These are phyloP conservation scores for Raphanus hybrid DNA, from an alignment of 441 rosid species.

Conservation along the genomic window DNA sequence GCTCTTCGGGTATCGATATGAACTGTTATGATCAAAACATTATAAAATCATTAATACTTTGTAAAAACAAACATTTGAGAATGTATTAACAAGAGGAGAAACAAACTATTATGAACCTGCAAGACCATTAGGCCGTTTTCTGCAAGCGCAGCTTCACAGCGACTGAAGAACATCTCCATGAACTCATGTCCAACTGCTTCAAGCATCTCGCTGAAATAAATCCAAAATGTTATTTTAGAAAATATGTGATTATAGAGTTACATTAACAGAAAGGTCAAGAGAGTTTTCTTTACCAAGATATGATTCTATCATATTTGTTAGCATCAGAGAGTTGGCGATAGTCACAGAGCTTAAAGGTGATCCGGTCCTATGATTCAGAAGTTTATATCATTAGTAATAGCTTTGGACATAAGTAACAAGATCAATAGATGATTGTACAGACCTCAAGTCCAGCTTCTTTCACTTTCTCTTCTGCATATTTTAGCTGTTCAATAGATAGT, in stretches of 20 bases:
- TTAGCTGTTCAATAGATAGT: slow-evolving; percentile 71
- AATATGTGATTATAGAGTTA: neutral
- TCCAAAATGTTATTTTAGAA: neutral
- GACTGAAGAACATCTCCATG: slow-evolving; percentile 70
- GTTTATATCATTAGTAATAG: neutral
- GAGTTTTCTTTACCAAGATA: slow-evolving; percentile 61
- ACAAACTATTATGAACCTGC: slow-evolving; percentile 52
- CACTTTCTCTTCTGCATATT: slow-evolving; percentile 67
- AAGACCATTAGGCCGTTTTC: slow-evolving; percentile 71
- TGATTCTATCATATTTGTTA: slow-evolving; percentile 70
- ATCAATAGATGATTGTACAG: slow-evolving; percentile 2
- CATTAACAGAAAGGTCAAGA: neutral
- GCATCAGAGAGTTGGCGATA: slow-evolving; percentile 63
- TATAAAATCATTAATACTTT: neutral
- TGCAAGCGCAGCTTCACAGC: slow-evolving; percentile 69
- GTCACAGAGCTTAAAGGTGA: slow-evolving; percentile 68
- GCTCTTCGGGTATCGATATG: slow-evolving; percentile 84
- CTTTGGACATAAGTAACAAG: neutral
- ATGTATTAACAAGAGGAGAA: neutral
- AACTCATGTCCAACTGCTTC: slow-evolving; percentile 89
- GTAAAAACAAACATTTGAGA: slow-evolving; percentile 16
- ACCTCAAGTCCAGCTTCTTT: slow-evolving; percentile 90
- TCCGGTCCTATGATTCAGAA: slow-evolving; percentile 50
- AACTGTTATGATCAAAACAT: slow-evolving; percentile 48
- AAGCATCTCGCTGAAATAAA: slow-evolving; percentile 72